Evolutionary conservation across 306 rosid genomes (phyloP), one percentile per base, ranked within the genome.

Genomic region (Prunus mongolica): DNA sequence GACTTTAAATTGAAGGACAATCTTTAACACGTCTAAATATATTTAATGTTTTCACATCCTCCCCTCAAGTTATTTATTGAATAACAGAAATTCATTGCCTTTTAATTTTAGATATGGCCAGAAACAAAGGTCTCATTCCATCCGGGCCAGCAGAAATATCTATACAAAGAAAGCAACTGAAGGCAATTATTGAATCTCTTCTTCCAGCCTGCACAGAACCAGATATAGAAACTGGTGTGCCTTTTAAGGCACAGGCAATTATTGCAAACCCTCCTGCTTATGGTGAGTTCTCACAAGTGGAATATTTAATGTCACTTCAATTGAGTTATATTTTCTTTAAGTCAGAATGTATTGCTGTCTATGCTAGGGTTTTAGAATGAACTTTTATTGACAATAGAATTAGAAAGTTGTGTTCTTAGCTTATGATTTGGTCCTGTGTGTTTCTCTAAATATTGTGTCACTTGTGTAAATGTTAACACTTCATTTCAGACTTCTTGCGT

Each of bases 171-270:
- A 89, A 92, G 89, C 91, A 95, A 83, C 81, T 95, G 78, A 89
- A 85, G 81, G 91, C 83, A 70, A 89, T 95, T 81, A 89, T 89
- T 60, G 92, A 95, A 74, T 92, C 99, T 84, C 89, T 91, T 82
- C 99, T 87, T 82, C 99, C 97, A 46, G 99, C 99, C 49, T 95
- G 99, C 84, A 95, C 97, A 2, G 97, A 86, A 74, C 92, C 99
- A 74, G 97, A 91, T 87, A 68, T 80, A 25, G 97, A 95, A 84
- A 92, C 97, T 32, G 90, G 90, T n/a, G 71, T 56, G 72, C 88
- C 96, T 67, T 95, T 95, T 81, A 87, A 84, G 77, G 96, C 97
- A 65, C 99, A 92, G 82, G 96, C 99, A 76, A 92, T 95, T 81
- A 92, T 95, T 87, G 97, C 97, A 78, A 95, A 95, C 71, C 96